These are phyloP conservation scores for Lunularia cruciata DNA, from an alignment of 225 moss, liverwort and hornwort species.

Conservation along the genomic window DNA sequence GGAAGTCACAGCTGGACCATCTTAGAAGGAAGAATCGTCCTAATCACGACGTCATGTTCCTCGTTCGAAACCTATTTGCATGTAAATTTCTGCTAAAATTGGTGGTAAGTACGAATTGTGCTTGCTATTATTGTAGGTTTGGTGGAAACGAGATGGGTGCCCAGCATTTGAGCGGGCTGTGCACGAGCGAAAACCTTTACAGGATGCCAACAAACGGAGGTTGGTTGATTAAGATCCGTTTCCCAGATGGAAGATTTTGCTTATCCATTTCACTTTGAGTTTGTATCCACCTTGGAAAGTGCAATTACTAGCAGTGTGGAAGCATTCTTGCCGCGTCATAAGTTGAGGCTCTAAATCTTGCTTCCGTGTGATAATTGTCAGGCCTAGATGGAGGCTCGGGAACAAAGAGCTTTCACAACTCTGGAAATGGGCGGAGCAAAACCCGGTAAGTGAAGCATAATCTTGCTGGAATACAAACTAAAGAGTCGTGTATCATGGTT, in stretches of 20 bases:
- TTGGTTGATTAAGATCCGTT: constrained; percentile 5
- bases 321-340: background rate
- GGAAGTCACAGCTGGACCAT: too few species aligned
- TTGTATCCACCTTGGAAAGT: too few species aligned
- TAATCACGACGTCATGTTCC: too few species aligned
- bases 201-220: constrained; percentile 48
- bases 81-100: too few species aligned
- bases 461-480: background rate
- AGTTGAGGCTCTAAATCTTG: background rate
- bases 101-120: too few species aligned
- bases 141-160: constrained; percentile 99
- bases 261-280: too few species aligned
- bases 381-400: constrained; percentile 84
- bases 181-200: constrained; percentile 42
- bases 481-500: too few species aligned
- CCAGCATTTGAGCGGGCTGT: constrained; percentile 76
- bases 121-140: constrained; percentile 38
- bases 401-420: constrained; percentile 90
- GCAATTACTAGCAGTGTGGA: background rate
- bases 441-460: constrained; percentile 48
- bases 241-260: background rate
- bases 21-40: too few species aligned
- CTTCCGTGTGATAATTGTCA: constrained; percentile 28
- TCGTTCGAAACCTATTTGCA: too few species aligned
- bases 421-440: constrained; percentile 98